phyloP scores from a whole-genome alignment of 2,329 filamentous ascomycete species.

The Aspergillus sojae region DNA sequence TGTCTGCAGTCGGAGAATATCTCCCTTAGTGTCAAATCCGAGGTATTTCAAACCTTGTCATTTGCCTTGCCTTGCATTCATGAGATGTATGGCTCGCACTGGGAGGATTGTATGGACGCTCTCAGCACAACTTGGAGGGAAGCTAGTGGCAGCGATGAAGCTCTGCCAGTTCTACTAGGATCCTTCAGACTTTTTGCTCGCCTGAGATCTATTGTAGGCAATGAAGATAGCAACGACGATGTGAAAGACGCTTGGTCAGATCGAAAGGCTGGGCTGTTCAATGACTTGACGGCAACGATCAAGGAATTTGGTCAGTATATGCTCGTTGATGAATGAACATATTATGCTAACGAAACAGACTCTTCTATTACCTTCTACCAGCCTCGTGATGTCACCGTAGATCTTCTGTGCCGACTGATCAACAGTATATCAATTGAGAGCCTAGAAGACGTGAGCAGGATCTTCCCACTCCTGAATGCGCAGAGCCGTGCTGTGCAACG shows the following conservation, averaged over 20 bases:
- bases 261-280: slow-evolving; percentile 62
- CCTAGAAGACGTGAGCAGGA: slow-evolving; percentile 65
- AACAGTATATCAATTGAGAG: slow-evolving; percentile 64
- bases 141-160: slow-evolving; percentile 50
- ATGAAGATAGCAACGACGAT: slow-evolving; percentile 78
- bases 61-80: slow-evolving; percentile 72
- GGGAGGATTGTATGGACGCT: slow-evolving; percentile 67
- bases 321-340: background rate
- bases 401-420: slow-evolving; percentile 70
- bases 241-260: slow-evolving; percentile 72
- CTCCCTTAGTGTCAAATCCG: slow-evolving; percentile 36
- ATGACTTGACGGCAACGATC: slow-evolving; percentile 49
- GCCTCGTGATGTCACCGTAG: slow-evolving; percentile 74
- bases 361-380: slow-evolving; percentile 60
- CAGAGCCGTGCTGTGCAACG: slow-evolving; percentile 75
- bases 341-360: slow-evolving; percentile 32
- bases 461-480: slow-evolving; percentile 77
- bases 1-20: slow-evolving; percentile 68
- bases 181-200: slow-evolving; percentile 71
- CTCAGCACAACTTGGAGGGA: slow-evolving; percentile 62
- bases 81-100: slow-evolving; percentile 86
- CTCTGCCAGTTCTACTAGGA: slow-evolving; percentile 67
- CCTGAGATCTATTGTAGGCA: slow-evolving; percentile 60
- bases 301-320: slow-evolving; percentile 41
- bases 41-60: slow-evolving; percentile 48